These are phyloP conservation scores for Yarrowia sp. DNA, from an alignment of 805 yeast species.

Conservation along the genomic window DNA sequence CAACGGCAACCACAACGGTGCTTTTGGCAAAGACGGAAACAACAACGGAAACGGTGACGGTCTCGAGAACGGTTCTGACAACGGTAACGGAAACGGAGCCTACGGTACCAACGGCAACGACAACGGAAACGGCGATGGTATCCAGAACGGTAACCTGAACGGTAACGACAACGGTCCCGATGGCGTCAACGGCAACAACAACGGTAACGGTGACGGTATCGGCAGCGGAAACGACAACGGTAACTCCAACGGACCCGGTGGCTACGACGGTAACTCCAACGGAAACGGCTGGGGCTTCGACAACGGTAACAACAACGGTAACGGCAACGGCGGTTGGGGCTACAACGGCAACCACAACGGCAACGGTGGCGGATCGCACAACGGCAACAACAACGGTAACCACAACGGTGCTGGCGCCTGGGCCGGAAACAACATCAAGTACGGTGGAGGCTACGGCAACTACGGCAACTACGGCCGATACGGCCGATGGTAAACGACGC, in stretches of 20 bases:
- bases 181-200: not conserved
- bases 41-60: not conserved
- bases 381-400: too few species aligned
- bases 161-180: not conserved
- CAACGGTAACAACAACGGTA: not conserved
- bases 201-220: not conserved
- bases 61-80: not conserved
- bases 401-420: too few species aligned
- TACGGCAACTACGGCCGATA: not conserved
- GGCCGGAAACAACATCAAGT: too few species aligned
- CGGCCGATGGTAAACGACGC: not conserved
- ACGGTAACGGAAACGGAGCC: not conserved
- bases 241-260: not conserved
- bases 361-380: too few species aligned
- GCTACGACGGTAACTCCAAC: not conserved
- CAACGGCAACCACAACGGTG: not conserved
- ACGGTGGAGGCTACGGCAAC: not conserved
- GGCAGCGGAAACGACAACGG: not conserved
- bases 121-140: not conserved
- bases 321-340: not conserved
- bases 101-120: not conserved
- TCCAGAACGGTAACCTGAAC: not conserved
- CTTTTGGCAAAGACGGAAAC: not conserved
- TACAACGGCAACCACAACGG: not conserved
- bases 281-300: not conserved